These are phyloP conservation scores for Apiotrichum laibachii DNA, from an alignment of 1,284 basidiomycete species.

Conservation along the genomic window DNA sequence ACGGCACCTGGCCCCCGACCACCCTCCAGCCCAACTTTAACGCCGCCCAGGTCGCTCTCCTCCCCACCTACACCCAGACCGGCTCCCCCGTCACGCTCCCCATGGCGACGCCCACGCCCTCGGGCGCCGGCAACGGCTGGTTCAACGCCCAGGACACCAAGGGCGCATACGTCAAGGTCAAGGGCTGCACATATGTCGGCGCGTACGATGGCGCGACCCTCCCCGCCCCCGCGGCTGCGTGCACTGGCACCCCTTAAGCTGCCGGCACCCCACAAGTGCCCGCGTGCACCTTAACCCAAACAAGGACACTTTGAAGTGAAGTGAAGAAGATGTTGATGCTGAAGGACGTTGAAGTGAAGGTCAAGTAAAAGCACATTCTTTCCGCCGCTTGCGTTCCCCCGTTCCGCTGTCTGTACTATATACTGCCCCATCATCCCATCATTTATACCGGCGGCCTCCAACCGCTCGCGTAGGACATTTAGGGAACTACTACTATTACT, in stretches of 20 bases:
- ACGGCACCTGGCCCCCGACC: conserved; percentile 45
- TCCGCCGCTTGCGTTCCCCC: too few species aligned
- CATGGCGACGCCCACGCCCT: conserved; percentile 26
- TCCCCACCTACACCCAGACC: conserved; percentile 53
- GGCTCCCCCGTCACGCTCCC: conserved; percentile 45
- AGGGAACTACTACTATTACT: too few species aligned
- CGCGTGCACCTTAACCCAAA: too few species aligned
- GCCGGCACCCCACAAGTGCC: too few species aligned
- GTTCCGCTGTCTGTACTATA: too few species aligned
- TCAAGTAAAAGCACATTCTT: too few species aligned
- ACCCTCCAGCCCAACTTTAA: conserved; percentile 30
- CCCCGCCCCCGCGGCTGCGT: conserved; percentile 26
- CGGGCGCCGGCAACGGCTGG: conserved; percentile 70
- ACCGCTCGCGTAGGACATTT: too few species aligned
- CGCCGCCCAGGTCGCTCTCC: conserved; percentile 37
- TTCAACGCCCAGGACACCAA: conserved; percentile 63
- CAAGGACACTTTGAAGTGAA: too few species aligned
- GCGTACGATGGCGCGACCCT: conserved; percentile 5
- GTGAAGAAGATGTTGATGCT: too few species aligned
- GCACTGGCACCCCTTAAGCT: conserved; percentile 18
- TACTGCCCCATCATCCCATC: too few species aligned
- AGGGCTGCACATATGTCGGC: conserved; percentile 42
- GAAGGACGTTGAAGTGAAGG: too few species aligned
- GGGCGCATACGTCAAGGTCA: conserved; percentile 56
- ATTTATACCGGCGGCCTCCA: too few species aligned